Base-by-base conservation (phyloP, 2,329 filamentous ascomycete species). In the Penicillium fuscoglaucum region DNA sequence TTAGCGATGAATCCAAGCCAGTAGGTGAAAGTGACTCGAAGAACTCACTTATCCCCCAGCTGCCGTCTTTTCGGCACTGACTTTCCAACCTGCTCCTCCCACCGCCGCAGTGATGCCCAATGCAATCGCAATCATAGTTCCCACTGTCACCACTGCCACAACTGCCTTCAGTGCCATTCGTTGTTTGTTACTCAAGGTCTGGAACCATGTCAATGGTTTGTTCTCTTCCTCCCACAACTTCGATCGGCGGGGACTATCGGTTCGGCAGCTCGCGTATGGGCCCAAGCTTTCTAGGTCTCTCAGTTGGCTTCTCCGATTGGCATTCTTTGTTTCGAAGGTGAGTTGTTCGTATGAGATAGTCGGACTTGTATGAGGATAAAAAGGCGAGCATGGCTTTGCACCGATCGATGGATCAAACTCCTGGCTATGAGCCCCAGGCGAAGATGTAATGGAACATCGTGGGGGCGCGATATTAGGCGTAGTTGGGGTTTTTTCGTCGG, bases 81-180 rank as follows among this genome's bases (percentile, higher is more conserved):
- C 72, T 58, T 71, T 77, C 73, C 77, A 80, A 4, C 78, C 74
- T 6, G 76, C 73, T n/a, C 76, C 77, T 31, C 76, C 75, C 1
- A 79, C 76, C 2, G 75, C 76, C 24, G 71, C 71, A 1, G 76
- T 77, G 57, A 80, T 78, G 3, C 78, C 77, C 58, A 80, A 61
- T 10, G 77, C 78, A 58, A 80, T 74, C 6, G 74, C 78, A 19
- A 80, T 73, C 71, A 78, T 78, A 17, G 68, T 70, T 6, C 78
- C 78, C 21, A 79, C 61, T 8, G 76, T 72, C 13, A 78, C 57
- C n/a, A 79, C 52, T 0, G 76, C 78, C 52, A 80, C 70, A 13
- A 73, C 58, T 0, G 71, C 64, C 58, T 79, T 79, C 40, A 79
- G 64, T 6, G 66, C 61, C 57, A 80, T 61, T 13, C 72, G 70